Conservation (phyloP, 2,329 filamentous ascomycete genomes). For the Paraphaeosphaeria sporulosa region DNA sequence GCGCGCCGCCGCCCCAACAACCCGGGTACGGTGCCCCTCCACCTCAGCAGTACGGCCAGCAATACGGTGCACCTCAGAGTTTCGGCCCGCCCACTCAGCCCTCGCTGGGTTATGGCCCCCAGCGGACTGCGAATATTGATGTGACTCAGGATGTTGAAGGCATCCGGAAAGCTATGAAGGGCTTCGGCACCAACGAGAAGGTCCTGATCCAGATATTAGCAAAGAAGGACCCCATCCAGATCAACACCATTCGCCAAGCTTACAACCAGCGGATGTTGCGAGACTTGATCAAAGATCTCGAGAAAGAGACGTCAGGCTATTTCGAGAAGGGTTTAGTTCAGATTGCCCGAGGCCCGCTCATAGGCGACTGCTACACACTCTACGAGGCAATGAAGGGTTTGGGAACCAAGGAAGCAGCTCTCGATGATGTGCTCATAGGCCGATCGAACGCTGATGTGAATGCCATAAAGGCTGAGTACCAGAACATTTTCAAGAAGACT, state of each 20-base stretch:
- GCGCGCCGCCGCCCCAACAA: conserved; percentile 26
- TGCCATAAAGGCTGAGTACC: conserved; percentile 84
- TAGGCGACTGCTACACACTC: conserved; percentile 75
- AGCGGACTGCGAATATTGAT: conserved; percentile 67
- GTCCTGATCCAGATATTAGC: conserved; percentile 74
- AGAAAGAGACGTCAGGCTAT: conserved; percentile 76
- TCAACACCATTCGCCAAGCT: conserved; percentile 66
- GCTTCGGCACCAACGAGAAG: conserved; percentile 88
- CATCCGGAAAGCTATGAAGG: conserved; percentile 87
- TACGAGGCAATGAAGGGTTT: conserved; percentile 76
- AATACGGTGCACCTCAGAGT: conserved; percentile 44
- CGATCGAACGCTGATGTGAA: conserved; percentile 87
- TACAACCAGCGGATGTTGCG: conserved; percentile 71
- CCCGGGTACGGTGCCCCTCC: conserved; percentile 24
- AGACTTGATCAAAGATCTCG: conserved; percentile 76
- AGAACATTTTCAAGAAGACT: conserved; percentile 68
- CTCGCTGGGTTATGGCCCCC: conserved; percentile 76
- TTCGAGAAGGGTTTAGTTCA: conserved; percentile 78
- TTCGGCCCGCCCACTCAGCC: conserved; percentile 53
- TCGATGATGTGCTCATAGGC: conserved; percentile 86
- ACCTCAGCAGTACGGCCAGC: conserved; percentile 30
- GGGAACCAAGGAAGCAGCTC: conserved; percentile 84
- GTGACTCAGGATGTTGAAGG: conserved; percentile 72
- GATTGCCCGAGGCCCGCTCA: conserved; percentile 78
- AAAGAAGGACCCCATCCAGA: conserved; percentile 78